Evolutionary conservation across 208 protist genomes (phyloP).

Genomic region (Balamuthia mandrillaris): DNA sequence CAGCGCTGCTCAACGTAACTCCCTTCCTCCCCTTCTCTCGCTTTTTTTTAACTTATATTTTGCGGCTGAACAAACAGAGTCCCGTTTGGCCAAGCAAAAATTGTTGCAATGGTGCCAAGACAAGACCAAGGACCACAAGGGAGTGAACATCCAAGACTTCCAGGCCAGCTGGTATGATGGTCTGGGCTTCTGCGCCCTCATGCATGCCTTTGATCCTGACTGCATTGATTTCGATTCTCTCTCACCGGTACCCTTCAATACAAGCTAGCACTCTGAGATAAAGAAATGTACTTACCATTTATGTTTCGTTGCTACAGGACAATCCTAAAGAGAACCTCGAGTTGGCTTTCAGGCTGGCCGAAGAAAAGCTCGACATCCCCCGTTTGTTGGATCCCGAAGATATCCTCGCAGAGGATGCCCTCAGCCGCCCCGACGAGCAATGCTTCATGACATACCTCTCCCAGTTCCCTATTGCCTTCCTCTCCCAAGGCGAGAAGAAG

Average conservation of each 20-base stretch:
- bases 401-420: slow-evolving; percentile 52
- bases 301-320: not conserved
- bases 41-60: not conserved
- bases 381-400: slow-evolving; percentile 68
- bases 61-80: not conserved
- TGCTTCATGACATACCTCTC: slow-evolving; percentile 79
- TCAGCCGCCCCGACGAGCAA: slow-evolving; percentile 59
- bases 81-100: slow-evolving; percentile 55
- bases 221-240: slow-evolving; percentile 26
- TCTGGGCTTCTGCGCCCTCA: slow-evolving; percentile 62
- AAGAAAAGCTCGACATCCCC: slow-evolving; percentile 67
- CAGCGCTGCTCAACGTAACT: not conserved
- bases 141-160: slow-evolving; percentile 71
- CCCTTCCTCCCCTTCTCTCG: not conserved
- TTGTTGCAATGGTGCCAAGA: slow-evolving; percentile 64
- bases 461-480: slow-evolving; percentile 61
- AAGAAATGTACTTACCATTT: no score
- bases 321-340: not conserved
- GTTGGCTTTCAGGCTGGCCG: slow-evolving; percentile 71
- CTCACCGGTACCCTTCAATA: no score
- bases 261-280: no score
- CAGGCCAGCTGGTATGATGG: slow-evolving; percentile 57
- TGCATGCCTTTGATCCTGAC: slow-evolving; percentile 51
- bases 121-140: slow-evolving; percentile 66
- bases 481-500: slow-evolving; percentile 3